phyloP scores from a whole-genome alignment of 2,329 filamentous ascomycete genomes.

The Trichoderma oligosporum region DNA sequence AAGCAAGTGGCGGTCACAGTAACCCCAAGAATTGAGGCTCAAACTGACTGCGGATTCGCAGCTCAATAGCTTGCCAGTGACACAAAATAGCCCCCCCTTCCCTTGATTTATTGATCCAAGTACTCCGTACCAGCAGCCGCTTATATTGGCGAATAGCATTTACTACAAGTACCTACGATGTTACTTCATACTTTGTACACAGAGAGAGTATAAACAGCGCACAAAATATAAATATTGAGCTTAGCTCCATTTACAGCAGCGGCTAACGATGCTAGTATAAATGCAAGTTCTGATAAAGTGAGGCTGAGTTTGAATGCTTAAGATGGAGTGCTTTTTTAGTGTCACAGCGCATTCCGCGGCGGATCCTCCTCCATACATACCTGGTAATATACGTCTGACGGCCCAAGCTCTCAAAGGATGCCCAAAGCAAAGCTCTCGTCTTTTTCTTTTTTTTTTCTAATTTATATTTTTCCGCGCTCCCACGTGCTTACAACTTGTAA shows the following conservation, averaged over 20 bases:
- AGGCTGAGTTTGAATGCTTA: slow-evolving; percentile 8
- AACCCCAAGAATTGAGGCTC: slow-evolving; percentile 16
- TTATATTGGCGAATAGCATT: slow-evolving; percentile 2
- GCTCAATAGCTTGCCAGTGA: slow-evolving; percentile 3
- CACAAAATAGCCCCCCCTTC: background rate
- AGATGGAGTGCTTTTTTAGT: background rate
- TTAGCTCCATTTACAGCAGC: background rate
- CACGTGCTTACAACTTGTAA: background rate
- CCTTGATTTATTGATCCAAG: background rate
- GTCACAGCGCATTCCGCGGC: slow-evolving; percentile 7
- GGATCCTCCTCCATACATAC: slow-evolving; percentile 2
- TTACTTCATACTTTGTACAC: no score
- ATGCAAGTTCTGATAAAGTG: background rate
- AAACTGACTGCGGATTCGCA: slow-evolving; percentile 2
- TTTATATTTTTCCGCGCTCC: background rate
- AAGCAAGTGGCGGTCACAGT: slow-evolving; percentile 2
- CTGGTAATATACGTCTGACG: background rate
- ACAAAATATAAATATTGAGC: slow-evolving; percentile 1
- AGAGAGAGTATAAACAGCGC: background rate
- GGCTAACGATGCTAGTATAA: background rate
- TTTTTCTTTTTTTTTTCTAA: no score
- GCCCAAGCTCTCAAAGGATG: background rate
- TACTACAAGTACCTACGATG: no score
- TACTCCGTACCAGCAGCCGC: background rate
- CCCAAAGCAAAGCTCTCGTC: background rate